Evolutionary conservation across 371 early-diverging fungal genomes (phyloP), one percentile per base, ranked within the genome.

Genomic region (Blastocladiella emersonii): DNA sequence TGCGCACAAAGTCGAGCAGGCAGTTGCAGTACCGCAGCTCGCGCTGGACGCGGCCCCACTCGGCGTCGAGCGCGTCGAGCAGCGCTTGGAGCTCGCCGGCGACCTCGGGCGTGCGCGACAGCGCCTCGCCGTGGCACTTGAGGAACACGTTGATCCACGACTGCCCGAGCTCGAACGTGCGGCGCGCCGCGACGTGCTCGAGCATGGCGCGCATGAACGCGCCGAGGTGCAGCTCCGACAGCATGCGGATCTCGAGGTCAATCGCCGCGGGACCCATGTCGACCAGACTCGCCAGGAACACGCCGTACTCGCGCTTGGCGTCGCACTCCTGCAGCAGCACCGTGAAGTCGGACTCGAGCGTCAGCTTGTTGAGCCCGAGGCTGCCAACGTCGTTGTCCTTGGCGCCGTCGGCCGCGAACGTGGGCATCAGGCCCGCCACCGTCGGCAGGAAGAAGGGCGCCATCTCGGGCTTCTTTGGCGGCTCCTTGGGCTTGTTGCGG

Each of bases 381-480:
- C 74, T 64, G 43, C 71, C 76, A 4, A 72, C 67, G 56, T 74
- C 65, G 10, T 61, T 60, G 23, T 75, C 66, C 53, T 62, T 61
- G 27, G 65, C 66, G 3, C 30, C 2, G 39, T 63, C 64, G n/a
- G 61, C 44, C 53, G 77, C 71, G 34, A 92, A 90, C 61, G 81
- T 78, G 43, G 85, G 82, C 48, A 80, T 76, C 5, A 83, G 81
- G 27, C 87, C 91, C 8, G 87, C 76, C 23, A 87, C 63, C 0
- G 92, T 87, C 15, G 86, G 85, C 68, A 96, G 72, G 77, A 96
- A 96, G 82, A 96, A 96, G 21, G 95, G 94, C 23, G 92, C 91
- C 61, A 81, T 78, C 68, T 90, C 94, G 34, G 92, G 90, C 25
- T 79, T 81, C 67, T 92, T 91, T 23, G 92, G 91, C 27, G 92